Base-by-base conservation (phyloP, 2,329 filamentous ascomycete species). In the Leptodontidium sp. region DNA sequence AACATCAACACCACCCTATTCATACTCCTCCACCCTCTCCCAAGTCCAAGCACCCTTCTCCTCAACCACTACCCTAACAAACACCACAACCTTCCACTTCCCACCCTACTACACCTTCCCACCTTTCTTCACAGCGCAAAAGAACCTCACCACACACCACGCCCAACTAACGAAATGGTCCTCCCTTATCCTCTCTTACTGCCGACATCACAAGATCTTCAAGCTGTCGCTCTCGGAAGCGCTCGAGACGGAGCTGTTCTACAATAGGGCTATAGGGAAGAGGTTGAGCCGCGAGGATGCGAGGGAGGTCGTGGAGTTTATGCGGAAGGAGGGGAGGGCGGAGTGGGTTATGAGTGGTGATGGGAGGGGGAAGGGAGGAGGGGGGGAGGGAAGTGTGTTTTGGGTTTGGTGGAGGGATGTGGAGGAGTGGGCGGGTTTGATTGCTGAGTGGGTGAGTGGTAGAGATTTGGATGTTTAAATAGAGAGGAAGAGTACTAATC, bases 321-420 rank as follows among this genome's bases (percentile, higher is more conserved):
- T 92, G 85, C 81, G 82, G 71, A 83, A 81, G 71, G 85, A 90
- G 63, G 87, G 87, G 0, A 79, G 87, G 32, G 88, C 86, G 2
- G 92, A 98, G 81, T 93, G 89, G 84, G 82, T 93, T 7, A 76
- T 76, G 75, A 9, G 74, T 40, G 45, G 45, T 32, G 29, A 17
- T 7, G 75, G 8, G 68, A 70, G 68, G 61, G 81, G 97, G 94
- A 94, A 3, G 92, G 98, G 81, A 93, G 89, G 83, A 82, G 92
- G 4, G 77, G 71, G 71, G 75, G 3, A 73, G 79, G 84, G 84
- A 50, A 85, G 88, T 52, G 82, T 88, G 14, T 89, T 86, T 21
- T 95, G 90, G 85, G 82, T 98, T 2, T 97, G 90, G 82, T 98
- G 95, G 95, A 87, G 88, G 71, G 91, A 88, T 76, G 91, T 92